Percentiles rank a stretch among this genome's conserved stretches.
Conservation (phyloP, 2,329 filamentous ascomycete genomes). For the Cladosporium cucumerinum region DNA sequence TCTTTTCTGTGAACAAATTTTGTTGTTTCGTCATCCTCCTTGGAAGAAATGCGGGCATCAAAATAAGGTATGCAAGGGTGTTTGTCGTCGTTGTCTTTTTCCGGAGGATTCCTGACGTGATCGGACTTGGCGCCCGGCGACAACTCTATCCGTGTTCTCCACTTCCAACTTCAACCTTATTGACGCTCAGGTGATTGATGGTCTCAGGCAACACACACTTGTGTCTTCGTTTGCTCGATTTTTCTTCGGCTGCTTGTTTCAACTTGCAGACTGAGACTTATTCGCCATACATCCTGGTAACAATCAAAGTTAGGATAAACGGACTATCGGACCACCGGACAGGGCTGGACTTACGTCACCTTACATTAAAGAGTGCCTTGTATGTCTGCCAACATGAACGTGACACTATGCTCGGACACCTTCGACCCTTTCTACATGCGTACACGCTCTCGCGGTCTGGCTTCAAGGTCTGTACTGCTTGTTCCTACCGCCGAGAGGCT, state of each 20-base stretch:
- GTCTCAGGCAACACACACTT: neutral
- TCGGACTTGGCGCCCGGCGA: neutral
- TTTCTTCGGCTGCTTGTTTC: neutral
- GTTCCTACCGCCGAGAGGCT: neutral
- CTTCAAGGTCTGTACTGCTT: neutral
- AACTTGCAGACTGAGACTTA: neutral
- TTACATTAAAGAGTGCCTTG: neutral
- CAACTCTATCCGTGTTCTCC: slow-evolving; percentile 12
- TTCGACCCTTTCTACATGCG: neutral
- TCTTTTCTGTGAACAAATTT: neutral
- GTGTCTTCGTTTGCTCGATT: neutral
- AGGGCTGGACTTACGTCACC: neutral
- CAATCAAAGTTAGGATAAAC: neutral
- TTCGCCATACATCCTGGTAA: neutral
- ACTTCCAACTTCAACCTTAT: slow-evolving; percentile 6
- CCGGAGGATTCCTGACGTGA: neutral
- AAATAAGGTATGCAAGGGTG: neutral
- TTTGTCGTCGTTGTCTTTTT: neutral
- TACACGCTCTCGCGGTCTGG: neutral
- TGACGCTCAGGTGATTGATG: neutral
- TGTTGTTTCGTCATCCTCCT: neutral
- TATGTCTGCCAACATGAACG: neutral
- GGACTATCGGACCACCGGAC: neutral
- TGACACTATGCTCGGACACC: neutral
- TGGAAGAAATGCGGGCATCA: neutral